phyloP scores from a whole-genome alignment of 441 rosid genomes.

The Euphorbia schlechtendalii region DNA sequence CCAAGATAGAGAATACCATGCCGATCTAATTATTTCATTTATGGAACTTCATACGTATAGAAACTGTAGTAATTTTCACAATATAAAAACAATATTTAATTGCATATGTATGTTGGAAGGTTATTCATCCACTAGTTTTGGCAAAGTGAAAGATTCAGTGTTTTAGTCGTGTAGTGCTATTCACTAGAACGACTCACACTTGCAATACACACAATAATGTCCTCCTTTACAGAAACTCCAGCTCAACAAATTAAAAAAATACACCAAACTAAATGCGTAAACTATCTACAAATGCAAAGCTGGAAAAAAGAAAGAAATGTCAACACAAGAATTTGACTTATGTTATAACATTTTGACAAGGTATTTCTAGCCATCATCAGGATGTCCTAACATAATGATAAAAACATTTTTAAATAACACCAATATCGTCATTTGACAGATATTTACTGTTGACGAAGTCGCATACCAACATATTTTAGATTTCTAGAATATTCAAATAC shows the following conservation, averaged over 20 bases:
- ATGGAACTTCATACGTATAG: not conserved
- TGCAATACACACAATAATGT: not conserved
- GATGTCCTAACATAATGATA: not conserved
- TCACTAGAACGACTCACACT: not conserved
- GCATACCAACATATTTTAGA: not conserved
- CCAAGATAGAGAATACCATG: not conserved
- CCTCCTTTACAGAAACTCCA: constrained; percentile 7
- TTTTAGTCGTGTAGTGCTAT: not conserved
- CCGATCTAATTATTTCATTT: not conserved
- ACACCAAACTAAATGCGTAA: no score
- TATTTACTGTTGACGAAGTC: not conserved
- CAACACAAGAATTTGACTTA: not conserved
- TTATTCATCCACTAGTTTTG: not conserved
- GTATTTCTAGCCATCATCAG: not conserved
- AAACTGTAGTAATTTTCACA: not conserved
- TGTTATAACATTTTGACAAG: not conserved
- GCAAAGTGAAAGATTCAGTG: not conserved
- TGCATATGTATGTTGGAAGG: not conserved
- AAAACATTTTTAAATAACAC: constrained; percentile 1
- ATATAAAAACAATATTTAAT: not conserved
- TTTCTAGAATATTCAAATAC: constrained; percentile 4
- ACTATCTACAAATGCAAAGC: not conserved
- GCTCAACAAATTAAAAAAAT: not conserved
- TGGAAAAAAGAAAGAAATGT: not conserved
- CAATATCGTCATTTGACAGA: not conserved